These are phyloP conservation scores for Chaetomiaceae sp. DNA, from an alignment of 2,329 filamentous ascomycete species.

Conservation along the genomic window DNA sequence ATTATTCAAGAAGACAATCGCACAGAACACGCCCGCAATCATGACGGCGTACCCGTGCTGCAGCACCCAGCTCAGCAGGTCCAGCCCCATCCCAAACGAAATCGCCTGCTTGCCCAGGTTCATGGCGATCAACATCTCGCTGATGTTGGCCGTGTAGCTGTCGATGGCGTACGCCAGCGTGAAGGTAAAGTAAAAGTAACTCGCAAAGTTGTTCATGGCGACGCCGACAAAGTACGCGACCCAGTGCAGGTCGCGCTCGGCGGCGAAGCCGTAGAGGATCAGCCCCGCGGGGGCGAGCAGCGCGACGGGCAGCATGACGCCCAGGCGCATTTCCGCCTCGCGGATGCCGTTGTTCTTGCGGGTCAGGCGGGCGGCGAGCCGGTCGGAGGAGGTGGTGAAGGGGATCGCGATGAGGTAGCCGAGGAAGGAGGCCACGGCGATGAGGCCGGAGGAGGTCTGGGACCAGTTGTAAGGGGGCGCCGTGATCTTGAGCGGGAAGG, in stretches of 20 bases:
- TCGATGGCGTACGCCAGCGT: constrained; percentile 56
- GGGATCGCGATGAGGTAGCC: constrained; percentile 39
- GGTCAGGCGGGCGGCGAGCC: constrained; percentile 37
- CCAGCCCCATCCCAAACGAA: constrained; percentile 45
- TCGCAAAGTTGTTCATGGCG: constrained; percentile 41
- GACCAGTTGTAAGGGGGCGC: constrained; percentile 40
- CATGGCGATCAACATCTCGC: constrained; percentile 55
- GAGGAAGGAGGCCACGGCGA: constrained; percentile 36
- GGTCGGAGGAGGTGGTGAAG: constrained; percentile 39
- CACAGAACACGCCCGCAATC: constrained; percentile 45
- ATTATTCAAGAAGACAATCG: constrained; percentile 43
- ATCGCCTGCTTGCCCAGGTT: constrained; percentile 50
- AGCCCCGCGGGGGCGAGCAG: constrained; percentile 35
- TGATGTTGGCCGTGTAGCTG: constrained; percentile 50
- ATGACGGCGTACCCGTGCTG: constrained; percentile 43
- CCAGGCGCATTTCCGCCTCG: constrained; percentile 43
- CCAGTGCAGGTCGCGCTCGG: constrained; percentile 36
- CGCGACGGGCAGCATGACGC: constrained; percentile 32
- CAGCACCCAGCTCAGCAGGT: constrained; percentile 45
- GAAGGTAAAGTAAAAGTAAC: constrained; percentile 51
- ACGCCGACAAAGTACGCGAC: constrained; percentile 43
- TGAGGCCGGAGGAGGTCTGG: constrained; percentile 38
- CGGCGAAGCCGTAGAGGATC: constrained; percentile 37
- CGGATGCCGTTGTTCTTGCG: constrained; percentile 39
- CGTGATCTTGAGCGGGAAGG: constrained; percentile 41